Evolutionary conservation across 352 stramenopile species (phyloP), one percentile per base, ranked within the genome.

Genomic region (Phytophthora sp.): DNA sequence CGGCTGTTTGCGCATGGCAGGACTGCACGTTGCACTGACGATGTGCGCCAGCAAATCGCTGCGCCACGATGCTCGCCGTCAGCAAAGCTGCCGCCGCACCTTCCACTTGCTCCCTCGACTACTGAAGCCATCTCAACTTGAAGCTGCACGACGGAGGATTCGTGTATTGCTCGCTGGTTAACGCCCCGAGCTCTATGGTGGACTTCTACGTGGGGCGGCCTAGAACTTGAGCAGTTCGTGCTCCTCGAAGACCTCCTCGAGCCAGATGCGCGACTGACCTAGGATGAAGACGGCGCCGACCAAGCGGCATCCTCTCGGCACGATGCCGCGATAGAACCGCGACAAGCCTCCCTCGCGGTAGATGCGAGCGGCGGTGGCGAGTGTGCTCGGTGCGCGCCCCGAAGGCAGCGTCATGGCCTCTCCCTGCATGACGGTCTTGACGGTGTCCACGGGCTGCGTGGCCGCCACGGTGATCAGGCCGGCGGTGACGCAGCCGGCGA

Each of bases 391-490:
- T 1, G 77, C 59, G 11, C 66, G 68, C 26, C 67, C 54, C 1
- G 77, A 66, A 2, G 77, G 62, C 12, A 89, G 45, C 24, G 49
- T 39, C 61, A 92, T 69, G 13, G 84, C 83, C 49, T 95, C 82
- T 27, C 87, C 87, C 55, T 95, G 87, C 77, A 93, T 90, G 21
- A 95, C 82, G 0, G 86, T 95, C 75, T 95, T 95, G 51, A 95
- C 55, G 11, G 85, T 95, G 52, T 95, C 87, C 11, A 95, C 66
- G 6, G 87, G 87, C 68, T 95, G 87, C 43, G 84, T 95, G 27
- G 63, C 83, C 48, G 77, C 77, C 13, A 95, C 84, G 1, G 87
- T 92, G 23, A 92, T 65, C 15, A 95, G 72, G 2, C 87, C 87
- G 6, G 87, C 83, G 17, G 85, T 54, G 24, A 91, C 70, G 45